These are phyloP conservation scores for Hygrophila difformis DNA, from an alignment of 257 asterid genomes.

Conservation along the genomic window DNA sequence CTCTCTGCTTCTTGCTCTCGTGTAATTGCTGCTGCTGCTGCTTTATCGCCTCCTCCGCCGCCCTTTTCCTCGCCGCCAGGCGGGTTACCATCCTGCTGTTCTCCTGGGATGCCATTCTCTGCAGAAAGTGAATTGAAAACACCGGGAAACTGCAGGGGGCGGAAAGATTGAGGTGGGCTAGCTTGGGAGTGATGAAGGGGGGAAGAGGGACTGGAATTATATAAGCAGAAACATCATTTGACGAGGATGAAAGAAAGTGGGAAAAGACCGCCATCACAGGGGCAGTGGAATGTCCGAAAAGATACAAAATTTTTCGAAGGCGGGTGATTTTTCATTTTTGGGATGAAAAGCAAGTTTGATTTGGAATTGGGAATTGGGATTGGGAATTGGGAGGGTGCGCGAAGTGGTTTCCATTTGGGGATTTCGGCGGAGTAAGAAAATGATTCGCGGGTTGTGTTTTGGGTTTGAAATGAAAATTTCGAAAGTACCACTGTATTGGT, in stretches of 20 bases:
- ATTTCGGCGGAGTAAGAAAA: no score
- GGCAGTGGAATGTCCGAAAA: no score
- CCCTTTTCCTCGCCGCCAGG: slow-evolving; percentile 70
- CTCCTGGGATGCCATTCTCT: slow-evolving; percentile 73
- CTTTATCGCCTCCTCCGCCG: slow-evolving; percentile 29
- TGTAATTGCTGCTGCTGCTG: slow-evolving; percentile 16
- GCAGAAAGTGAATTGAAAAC: background rate
- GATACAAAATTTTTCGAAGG: no score
- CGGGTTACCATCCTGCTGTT: slow-evolving; percentile 58
- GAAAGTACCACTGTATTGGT: no score
- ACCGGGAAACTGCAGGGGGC: background rate
- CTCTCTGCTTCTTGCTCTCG: slow-evolving; percentile 46
- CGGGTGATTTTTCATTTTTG: no score
- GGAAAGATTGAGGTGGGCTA: background rate
- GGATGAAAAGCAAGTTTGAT: no score
- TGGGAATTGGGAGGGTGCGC: no score
- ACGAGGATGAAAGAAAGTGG: no score
- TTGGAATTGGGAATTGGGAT: no score
- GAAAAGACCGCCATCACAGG: slow-evolving; percentile 27
- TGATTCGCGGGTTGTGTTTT: no score
- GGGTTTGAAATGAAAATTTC: no score
- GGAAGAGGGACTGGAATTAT: slow-evolving; percentile 6
- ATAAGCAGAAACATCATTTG: slow-evolving; percentile 1
- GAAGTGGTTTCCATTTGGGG: no score
- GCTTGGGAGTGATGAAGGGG: background rate